Percentiles rank a stretch among this genome's conserved stretches.
phyloP scores from a whole-genome alignment of 2,329 filamentous ascomycete species.

The Aspergillus sp. region DNA sequence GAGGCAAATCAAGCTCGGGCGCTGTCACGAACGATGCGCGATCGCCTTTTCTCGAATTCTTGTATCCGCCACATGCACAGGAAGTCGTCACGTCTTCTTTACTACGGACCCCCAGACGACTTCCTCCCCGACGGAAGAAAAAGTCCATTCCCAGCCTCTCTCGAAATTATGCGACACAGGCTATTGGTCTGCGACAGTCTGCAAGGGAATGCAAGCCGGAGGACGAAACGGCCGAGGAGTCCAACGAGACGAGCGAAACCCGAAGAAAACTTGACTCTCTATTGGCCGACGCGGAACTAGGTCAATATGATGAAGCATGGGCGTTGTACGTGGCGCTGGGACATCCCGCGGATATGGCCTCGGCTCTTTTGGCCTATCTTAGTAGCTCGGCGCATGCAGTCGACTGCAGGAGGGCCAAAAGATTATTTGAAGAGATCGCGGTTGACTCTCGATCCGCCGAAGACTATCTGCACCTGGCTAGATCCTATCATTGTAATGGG shows the following conservation, averaged over 20 bases:
- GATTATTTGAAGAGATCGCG: constrained; percentile 48
- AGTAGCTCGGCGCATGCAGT: constrained; percentile 36
- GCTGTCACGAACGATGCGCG: constrained; percentile 18
- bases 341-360: constrained; percentile 24
- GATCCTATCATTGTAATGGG: constrained; percentile 43
- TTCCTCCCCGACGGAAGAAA: constrained; percentile 28
- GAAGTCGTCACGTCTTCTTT: constrained; percentile 22
- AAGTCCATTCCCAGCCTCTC: constrained; percentile 19
- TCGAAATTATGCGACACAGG: constrained; percentile 29
- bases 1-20: constrained; percentile 9
- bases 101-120: constrained; percentile 23
- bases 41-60: constrained; percentile 37
- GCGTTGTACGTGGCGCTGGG: constrained; percentile 37
- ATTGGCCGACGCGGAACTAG: constrained; percentile 12
- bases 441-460: constrained; percentile 35
- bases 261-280: constrained; percentile 17
- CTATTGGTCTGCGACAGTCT: constrained; percentile 11
- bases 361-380: constrained; percentile 38
- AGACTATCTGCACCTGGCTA: constrained; percentile 48
- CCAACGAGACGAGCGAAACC: constrained; percentile 13
- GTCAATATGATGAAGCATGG: constrained; percentile 44
- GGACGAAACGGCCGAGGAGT: background rate
- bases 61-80: constrained; percentile 38
- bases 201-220: constrained; percentile 2
- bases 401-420: constrained; percentile 44